Evolutionary conservation across 2,329 filamentous ascomycete genomes (phyloP).

Genomic region (Epichloe typhina): DNA sequence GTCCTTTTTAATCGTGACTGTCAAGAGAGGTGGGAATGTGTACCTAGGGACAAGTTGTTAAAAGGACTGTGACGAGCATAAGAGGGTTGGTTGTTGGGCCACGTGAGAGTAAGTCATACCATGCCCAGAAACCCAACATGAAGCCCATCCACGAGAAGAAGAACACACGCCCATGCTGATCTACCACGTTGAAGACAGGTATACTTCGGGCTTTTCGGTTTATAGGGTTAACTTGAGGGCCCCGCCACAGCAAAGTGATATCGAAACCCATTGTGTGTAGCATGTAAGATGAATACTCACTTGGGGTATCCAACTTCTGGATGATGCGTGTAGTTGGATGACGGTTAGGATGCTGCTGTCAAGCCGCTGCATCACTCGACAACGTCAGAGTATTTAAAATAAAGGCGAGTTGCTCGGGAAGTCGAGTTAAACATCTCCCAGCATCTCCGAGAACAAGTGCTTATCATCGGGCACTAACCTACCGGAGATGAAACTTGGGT

Average conservation of each 20-base stretch:
- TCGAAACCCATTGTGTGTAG: slow-evolving; percentile 15
- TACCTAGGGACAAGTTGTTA: slow-evolving; percentile 34
- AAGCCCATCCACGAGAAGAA: slow-evolving; percentile 84
- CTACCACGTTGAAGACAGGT: slow-evolving; percentile 62
- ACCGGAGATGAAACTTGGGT: neutral
- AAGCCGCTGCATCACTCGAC: neutral
- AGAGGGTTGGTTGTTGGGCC: no score
- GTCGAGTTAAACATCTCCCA: neutral
- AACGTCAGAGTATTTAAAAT: neutral
- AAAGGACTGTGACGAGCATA: no score
- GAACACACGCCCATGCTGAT: slow-evolving; percentile 76
- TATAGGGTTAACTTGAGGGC: slow-evolving; percentile 67
- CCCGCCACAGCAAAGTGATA: slow-evolving; percentile 18
- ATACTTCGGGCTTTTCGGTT: slow-evolving; percentile 73
- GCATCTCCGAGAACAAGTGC: slow-evolving; percentile 5
- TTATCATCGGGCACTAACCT: slow-evolving; percentile 1
- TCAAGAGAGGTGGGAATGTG: slow-evolving; percentile 72
- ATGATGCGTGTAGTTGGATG: neutral
- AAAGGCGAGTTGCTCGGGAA: neutral
- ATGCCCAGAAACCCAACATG: slow-evolving; percentile 80
- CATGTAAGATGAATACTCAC: neutral
- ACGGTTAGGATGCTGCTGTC: neutral
- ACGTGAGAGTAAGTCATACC: slow-evolving; percentile 25
- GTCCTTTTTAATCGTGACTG: slow-evolving; percentile 68
- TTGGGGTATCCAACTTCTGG: neutral